Evolutionary conservation across 78 protist genomes (phyloP), one percentile per base, ranked within the genome.

Genomic region (Dictyostelium firmibasis): DNA sequence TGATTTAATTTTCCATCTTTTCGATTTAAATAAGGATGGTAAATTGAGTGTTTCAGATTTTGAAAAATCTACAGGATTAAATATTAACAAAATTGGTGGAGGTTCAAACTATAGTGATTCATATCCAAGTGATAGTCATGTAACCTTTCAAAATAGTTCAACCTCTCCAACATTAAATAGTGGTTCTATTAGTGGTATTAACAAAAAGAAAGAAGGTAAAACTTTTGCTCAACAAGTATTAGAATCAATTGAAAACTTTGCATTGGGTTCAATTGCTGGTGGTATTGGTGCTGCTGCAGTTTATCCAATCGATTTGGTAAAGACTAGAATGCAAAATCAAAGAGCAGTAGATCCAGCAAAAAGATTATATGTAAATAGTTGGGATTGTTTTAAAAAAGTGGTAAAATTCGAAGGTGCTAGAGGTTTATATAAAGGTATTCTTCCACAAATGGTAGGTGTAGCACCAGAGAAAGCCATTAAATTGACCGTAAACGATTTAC

Each of bases 391-490:
- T 78, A 84, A 36, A 35, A 91, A 97, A 67, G 94, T 92, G 5
- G 76, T 95, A 33, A 78, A 64, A 50, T 53, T 79, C 67, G 97
- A 96, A 64, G 98, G 98, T 35, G 16, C 84, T 36, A 33, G 43
- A 25, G 98, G 98, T 33, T 43, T 97, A 23, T 67, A 67, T 13
- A 78, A 85, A 53, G 98, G 98, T 47, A 74, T 97, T 20, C 92
- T 64, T 10, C 98, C 98, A 75, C 98, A 97, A 85, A 85, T 97
- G 92, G 93, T 96, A 25, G 98, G 98, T 83, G 98, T 97, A 8
- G 97, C 97, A 10, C 98, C 98, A n/a, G 98, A 97, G 64, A 97
- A 97, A 64, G 98, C 98, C 31, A 97, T 97, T 85, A 97, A 97
- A 83, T 79, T 97, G 43, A 91, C 92, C 2, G 96, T 97, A 35